Conservation (phyloP, 2,329 filamentous ascomycete genomes). For the Trichophyton verrucosum region DNA sequence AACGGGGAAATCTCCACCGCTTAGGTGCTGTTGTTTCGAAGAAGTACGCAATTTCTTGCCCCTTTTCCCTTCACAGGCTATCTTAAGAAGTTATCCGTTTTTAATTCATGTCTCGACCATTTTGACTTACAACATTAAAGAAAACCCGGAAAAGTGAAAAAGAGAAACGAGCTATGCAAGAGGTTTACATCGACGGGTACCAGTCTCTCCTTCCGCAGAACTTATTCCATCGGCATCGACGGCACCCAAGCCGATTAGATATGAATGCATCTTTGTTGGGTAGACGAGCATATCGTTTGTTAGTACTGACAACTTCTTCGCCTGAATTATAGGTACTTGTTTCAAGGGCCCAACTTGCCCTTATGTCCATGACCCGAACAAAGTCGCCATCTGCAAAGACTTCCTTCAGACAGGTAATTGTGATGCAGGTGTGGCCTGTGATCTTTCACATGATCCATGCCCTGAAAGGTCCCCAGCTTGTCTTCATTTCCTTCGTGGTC, state of each 20-base stretch:
- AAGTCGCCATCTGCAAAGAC: slow-evolving; percentile 82
- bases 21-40: slow-evolving; percentile 62
- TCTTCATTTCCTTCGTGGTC: slow-evolving; percentile 77
- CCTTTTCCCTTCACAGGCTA: background rate
- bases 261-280: slow-evolving; percentile 4
- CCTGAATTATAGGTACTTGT: slow-evolving; percentile 58
- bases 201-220: slow-evolving; percentile 23
- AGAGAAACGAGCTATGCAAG: slow-evolving; percentile 62
- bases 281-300: slow-evolving; percentile 12
- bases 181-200: slow-evolving; percentile 46
- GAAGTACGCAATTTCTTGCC: slow-evolving; percentile 47
- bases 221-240: slow-evolving; percentile 10
- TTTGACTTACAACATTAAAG: slow-evolving; percentile 17
- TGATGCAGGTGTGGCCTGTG: slow-evolving; percentile 63
- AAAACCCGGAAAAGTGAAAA: slow-evolving; percentile 44
- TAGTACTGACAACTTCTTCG: slow-evolving; percentile 22
- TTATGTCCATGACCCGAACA: slow-evolving; percentile 71
- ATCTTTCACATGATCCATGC: slow-evolving; percentile 76
- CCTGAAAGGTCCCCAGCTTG: slow-evolving; percentile 78
- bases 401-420: slow-evolving; percentile 72
- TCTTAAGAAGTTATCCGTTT: background rate
- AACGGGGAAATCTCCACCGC: slow-evolving; percentile 74
- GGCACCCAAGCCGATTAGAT: slow-evolving; percentile 6
- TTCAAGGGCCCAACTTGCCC: slow-evolving; percentile 67
- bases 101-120: background rate